phyloP scores from a whole-genome alignment of 2,329 filamentous ascomycete genomes.

The Orbilia javanica region DNA sequence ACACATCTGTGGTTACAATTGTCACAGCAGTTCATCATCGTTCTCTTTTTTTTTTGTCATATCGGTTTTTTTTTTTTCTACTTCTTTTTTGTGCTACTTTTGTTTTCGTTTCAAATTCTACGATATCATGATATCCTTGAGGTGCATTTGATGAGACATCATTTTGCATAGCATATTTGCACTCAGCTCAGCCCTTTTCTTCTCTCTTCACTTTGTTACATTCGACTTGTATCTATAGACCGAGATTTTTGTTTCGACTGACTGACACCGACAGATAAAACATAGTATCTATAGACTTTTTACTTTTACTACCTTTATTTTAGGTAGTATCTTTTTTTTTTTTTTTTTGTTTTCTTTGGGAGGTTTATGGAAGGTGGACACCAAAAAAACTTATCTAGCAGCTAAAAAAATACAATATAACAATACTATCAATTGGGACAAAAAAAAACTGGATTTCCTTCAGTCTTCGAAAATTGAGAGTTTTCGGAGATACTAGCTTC shows the following conservation, averaged over 20 bases:
- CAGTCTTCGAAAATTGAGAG: too few relatives aligned
- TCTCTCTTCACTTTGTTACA: slow-evolving; percentile 15
- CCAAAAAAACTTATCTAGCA: too few relatives aligned
- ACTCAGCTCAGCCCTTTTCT: neutral
- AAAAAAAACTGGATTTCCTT: too few relatives aligned
- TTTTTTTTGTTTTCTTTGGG: too few relatives aligned
- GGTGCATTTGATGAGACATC: slow-evolving; percentile 22
- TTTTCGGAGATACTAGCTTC: too few relatives aligned
- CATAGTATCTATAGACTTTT: slow-evolving; percentile 16
- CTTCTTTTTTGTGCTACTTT: neutral
- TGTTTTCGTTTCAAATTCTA: slow-evolving; percentile 14
- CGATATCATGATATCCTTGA: slow-evolving; percentile 23
- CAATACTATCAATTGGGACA: too few relatives aligned
- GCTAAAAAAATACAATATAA: neutral
- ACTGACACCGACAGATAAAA: neutral
- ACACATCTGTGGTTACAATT: neutral
- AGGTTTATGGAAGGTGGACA: too few relatives aligned
- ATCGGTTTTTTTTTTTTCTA: neutral
- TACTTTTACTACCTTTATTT: neutral
- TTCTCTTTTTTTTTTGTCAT: neutral
- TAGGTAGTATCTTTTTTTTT: neutral
- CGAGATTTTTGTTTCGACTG: neutral
- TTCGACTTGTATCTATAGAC: slow-evolving; percentile 30
- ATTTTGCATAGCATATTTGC: slow-evolving; percentile 12
- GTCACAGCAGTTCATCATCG: neutral